These are phyloP conservation scores for Rhododendron simsii DNA, from an alignment of 148 eudicot genomes.

Conservation along the genomic window DNA sequence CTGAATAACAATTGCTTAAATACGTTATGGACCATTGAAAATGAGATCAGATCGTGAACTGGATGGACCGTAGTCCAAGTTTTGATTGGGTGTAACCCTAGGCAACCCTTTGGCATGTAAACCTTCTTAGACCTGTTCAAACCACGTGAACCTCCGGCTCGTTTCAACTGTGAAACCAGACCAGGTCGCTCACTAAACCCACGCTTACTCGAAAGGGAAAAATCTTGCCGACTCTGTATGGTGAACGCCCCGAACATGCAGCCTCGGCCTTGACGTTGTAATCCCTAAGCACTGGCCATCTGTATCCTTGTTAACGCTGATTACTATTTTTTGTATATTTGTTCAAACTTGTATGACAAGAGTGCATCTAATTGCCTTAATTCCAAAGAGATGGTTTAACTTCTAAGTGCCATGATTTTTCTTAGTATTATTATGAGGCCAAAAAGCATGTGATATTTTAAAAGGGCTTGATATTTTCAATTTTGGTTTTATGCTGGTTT, in stretches of 20 bases:
- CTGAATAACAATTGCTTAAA: background rate
- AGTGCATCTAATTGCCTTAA: background rate
- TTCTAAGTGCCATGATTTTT: background rate
- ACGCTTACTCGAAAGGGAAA: background rate
- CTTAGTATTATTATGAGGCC: background rate
- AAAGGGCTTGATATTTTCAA: background rate
- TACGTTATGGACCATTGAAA: background rate
- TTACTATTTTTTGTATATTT: background rate
- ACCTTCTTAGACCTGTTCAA: background rate
- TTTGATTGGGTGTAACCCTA: background rate
- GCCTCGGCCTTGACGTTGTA: background rate
- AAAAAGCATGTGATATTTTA: background rate
- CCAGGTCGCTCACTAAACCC: background rate
- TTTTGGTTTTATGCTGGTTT: background rate
- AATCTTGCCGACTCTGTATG: background rate
- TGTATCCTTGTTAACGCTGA: background rate
- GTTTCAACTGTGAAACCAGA: background rate
- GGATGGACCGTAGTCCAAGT: background rate
- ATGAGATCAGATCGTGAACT: background rate
- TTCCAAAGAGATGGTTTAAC: background rate
- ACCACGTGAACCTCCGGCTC: background rate
- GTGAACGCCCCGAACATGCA: background rate
- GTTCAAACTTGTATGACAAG: background rate
- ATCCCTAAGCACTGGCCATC: background rate
- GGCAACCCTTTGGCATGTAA: background rate